Base-by-base conservation (phyloP, 1,284 basidiomycete genomes). In the Cyathus pygmaeus region DNA sequence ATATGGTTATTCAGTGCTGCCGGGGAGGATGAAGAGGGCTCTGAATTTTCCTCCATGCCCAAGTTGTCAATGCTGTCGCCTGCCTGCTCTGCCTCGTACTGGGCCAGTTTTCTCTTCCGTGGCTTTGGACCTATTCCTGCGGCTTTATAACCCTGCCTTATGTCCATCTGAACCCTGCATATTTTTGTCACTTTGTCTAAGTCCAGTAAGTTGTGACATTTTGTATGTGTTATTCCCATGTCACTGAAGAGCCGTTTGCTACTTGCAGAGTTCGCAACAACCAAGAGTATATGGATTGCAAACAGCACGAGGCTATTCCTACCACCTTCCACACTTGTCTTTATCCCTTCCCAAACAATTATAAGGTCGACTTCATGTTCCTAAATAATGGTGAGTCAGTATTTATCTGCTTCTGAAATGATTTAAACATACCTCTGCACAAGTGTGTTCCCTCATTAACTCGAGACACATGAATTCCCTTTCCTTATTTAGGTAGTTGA, bases 181-280 rank as follows among this genome's bases (percentile, higher is more conserved):
- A 46, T 21, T 29, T 65, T 62, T 39, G 63, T 63, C 24, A 65
- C 60, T 26, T 60, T 67, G 23, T 65, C 36, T 13, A 36, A 21
- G 50, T 55, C 27, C 7, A 71, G 60, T 24, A 55, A 53, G 21
- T 62, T 63, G 17, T 55, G 61, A 11, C 31, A 57, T 53, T 65
- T 64, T 13, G 66, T 70, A 44, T 65, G 62, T 23, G 56, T 65
- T 7, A 60, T 44, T 3, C 68, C 69, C 50, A 69, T 66, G 15
- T 52, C 47, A 41, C 66, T 70, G 59, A 70, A 71, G 3, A 62
- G 31, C 10, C 56, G 56, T 56, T 71, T 65, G 47, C 62, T 64
- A 19, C 60, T 56, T 21, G 66, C 68, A 31, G 70, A 70, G 56
- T 70, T 69, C 19, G 64, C 60, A 23, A 64, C 44, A 27, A 71